A percentile compares a stretch with the other conserved stretches of the same genome.
phyloP scores from a whole-genome alignment of 129 eudicot species.

The Saussurea involucrata region DNA sequence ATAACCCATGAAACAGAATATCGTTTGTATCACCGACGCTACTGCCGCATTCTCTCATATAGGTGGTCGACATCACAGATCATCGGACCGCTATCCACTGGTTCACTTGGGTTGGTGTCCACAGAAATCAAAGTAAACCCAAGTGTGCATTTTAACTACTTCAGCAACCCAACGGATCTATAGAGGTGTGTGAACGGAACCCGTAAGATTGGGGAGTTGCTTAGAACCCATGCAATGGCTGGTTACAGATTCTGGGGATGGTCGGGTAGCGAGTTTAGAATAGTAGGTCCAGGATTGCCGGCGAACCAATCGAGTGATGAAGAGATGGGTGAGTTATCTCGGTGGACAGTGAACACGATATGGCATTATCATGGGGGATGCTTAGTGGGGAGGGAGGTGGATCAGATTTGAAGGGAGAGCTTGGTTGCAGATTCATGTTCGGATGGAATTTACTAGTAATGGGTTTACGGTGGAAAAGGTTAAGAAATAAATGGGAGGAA shows the following conservation, averaged over 20 bases:
- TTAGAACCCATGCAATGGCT: slow-evolving; percentile 59
- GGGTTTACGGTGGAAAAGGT: no score
- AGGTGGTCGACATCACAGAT: slow-evolving; percentile 91
- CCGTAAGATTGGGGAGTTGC: slow-evolving; percentile 51
- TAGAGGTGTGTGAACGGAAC: slow-evolving; percentile 71
- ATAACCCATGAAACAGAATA: slow-evolving; percentile 85
- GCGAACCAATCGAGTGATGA: slow-evolving; percentile 45
- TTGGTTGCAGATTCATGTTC: no score
- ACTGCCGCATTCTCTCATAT: slow-evolving; percentile 79
- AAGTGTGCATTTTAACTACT: slow-evolving; percentile 74
- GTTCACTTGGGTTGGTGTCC: slow-evolving; percentile 69
- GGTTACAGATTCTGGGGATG: slow-evolving; percentile 51
- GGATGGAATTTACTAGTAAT: no score
- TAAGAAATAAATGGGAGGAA: no score
- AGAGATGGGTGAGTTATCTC: slow-evolving; percentile 61
- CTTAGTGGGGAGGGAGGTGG: slow-evolving; percentile 75
- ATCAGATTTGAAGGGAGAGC: slow-evolving; percentile 55
- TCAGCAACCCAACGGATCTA: slow-evolving; percentile 59
- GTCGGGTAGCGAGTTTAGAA: slow-evolving; percentile 64
- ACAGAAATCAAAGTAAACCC: slow-evolving; percentile 69
- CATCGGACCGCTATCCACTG: slow-evolving; percentile 60
- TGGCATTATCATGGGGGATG: slow-evolving; percentile 99
- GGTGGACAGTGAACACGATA: slow-evolving; percentile 72
- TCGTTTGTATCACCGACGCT: slow-evolving; percentile 75
- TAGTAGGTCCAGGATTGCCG: slow-evolving; percentile 60